Conservation (phyloP, 257 asterid species). For the Petrea volubilis region DNA sequence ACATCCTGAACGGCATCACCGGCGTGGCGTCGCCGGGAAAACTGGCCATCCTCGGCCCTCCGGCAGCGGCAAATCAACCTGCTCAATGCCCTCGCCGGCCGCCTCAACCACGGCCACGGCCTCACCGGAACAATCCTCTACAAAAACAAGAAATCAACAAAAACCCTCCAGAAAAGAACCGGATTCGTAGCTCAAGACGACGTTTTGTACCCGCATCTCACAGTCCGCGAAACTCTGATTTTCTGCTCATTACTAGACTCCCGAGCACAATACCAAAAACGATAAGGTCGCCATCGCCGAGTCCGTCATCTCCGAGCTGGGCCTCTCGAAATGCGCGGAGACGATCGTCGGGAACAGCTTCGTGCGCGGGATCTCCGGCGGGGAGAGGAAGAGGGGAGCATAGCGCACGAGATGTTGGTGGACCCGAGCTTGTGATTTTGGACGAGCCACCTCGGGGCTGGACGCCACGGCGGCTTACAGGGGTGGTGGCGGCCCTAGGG, state of each 20-base stretch:
- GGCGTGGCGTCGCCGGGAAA: constrained; percentile 83
- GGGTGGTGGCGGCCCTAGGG: constrained; percentile 57
- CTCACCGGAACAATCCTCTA: constrained; percentile 67
- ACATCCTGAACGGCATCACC: constrained; percentile 66
- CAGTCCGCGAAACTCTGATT: constrained; percentile 76
- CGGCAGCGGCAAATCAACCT: constrained; percentile 92
- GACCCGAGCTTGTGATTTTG: constrained; percentile 78
- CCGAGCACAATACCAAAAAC: constrained; percentile 37
- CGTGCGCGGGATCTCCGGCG: constrained; percentile 85
- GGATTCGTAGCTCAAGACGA: constrained; percentile 93
- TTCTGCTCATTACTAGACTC: constrained; percentile 70
- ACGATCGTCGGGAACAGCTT: constrained; percentile 72
- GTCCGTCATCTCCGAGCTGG: constrained; percentile 63
- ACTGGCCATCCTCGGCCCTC: constrained; percentile 95
- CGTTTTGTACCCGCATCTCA: constrained; percentile 67
- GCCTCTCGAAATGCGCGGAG: constrained; percentile 58
- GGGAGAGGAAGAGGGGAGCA: constrained; percentile 89
- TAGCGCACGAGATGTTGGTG: constrained; percentile 89
- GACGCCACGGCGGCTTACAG: constrained; percentile 89
- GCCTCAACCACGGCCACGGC: constrained; percentile 53
- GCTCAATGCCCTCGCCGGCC: constrained; percentile 75
- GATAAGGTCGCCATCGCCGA: constrained; percentile 66
- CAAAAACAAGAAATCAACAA: constrained; percentile 52
- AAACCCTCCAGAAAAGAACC: constrained; percentile 42
- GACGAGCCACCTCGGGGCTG: constrained; percentile 94